phyloP scores from a whole-genome alignment of 2,329 filamentous ascomycete genomes.

The Penicillium expansum region DNA sequence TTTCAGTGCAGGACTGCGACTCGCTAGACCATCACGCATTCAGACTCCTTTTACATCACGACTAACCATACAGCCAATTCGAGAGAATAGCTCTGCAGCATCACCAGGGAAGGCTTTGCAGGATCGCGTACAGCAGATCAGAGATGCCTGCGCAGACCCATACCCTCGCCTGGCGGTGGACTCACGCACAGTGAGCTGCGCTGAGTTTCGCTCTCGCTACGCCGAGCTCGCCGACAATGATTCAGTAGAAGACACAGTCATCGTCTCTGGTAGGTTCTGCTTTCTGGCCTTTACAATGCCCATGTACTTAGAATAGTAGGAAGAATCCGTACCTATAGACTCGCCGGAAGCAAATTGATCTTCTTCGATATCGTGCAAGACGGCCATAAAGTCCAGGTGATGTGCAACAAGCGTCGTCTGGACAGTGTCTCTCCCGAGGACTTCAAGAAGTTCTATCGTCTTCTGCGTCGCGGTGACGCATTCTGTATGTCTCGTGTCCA shows the following conservation, averaged over 20 bases:
- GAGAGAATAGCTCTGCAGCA: constrained; percentile 29
- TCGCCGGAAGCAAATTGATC: constrained; percentile 71
- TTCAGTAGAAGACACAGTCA: constrained; percentile 41
- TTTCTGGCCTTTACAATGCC: constrained; percentile 17
- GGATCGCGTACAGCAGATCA: constrained; percentile 39
- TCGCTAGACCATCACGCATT: constrained; percentile 8
- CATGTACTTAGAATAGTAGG: constrained; percentile 55
- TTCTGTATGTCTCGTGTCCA: constrained; percentile 63
- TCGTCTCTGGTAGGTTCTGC: constrained; percentile 44
- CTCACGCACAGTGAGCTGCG: constrained; percentile 32
- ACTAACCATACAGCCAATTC: constrained; percentile 22
- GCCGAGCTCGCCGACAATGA: constrained; percentile 38
- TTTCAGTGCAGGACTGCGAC: constrained; percentile 27
- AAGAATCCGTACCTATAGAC: constrained; percentile 69
- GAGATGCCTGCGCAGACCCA: constrained; percentile 33
- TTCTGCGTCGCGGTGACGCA: constrained; percentile 77
- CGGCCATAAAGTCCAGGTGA: constrained; percentile 69
- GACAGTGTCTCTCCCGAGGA: constrained; percentile 38
- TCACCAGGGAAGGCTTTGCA: constrained; percentile 36
- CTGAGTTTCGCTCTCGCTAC: constrained; percentile 41
- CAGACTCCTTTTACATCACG: constrained; percentile 7
- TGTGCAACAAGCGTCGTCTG: constrained; percentile 62
- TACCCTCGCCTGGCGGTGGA: constrained; percentile 40
- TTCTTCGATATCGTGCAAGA: constrained; percentile 80
- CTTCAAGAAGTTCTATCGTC: constrained; percentile 61